Base-by-base conservation (phyloP, 805 yeast genomes). In the Candida schatavii region DNA sequence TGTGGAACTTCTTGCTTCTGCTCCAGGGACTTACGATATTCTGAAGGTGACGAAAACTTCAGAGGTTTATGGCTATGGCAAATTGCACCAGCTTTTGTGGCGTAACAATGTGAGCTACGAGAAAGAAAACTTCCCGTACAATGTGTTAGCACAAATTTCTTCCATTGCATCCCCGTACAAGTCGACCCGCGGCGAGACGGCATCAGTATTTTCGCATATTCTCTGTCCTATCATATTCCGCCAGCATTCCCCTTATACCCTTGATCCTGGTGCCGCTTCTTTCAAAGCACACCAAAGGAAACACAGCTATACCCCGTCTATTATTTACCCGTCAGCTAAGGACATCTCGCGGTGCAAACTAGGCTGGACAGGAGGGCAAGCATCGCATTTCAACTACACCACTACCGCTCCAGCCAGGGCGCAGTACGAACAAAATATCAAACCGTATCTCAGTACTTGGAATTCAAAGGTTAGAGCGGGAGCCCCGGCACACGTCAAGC, bases 401-500 rank as follows among this genome's bases (percentile, higher is more conserved):
- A 52, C 45, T 20, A 39, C 59, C 1, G 41, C 41, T 2, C 39
- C 47, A 5, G 57, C 59, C 32, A 44, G 46, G 27, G 48, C 57
- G 13, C 83, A 78, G 39, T 66, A 72, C 44, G 47, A 56, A 4
- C 66, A 70, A 45, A 61, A 58, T 13, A 47, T 83, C 14, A 52
- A 54, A 31, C 70, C 72, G 1, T 66, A 66, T 39, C 56, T 81
- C n/a, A 51, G 70, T 47, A 59, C 56, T 39, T 80, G 86, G 84
- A 55, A 57, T 6, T 34, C 36, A 13, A 23, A 39, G 1, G 25
- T n/a, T 2, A 41, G 75, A 26, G 61, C 61, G 43, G 41, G 55
- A 1, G 65, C 74, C 9, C 74, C 83, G 2, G 79, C 83, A 1
- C 96, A 88, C 60, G 80, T 83, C 11, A 88, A 88, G 58, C 76